Evolutionary conservation across 2,329 filamentous ascomycete species (phyloP).

Genomic region (Verticillium nonalfalfae): DNA sequence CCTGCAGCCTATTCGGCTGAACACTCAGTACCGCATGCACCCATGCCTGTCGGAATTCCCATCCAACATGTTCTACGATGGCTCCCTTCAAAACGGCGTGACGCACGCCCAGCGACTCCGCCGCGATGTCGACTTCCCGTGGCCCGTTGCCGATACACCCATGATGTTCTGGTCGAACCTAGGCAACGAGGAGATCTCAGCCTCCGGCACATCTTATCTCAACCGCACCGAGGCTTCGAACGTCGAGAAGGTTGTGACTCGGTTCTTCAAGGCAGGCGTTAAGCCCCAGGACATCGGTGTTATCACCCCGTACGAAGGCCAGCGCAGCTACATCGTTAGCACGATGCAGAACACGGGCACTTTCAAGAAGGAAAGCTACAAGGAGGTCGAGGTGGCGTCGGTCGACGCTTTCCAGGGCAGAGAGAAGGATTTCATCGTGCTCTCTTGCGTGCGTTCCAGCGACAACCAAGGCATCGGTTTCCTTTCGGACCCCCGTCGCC

Average conservation of each 20-base stretch:
- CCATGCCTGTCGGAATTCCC: slow-evolving; percentile 95
- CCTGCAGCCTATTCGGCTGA: slow-evolving; percentile 83
- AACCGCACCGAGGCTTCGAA: slow-evolving; percentile 97
- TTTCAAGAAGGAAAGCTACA: slow-evolving; percentile 98
- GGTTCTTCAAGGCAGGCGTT: slow-evolving; percentile 99
- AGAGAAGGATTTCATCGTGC: slow-evolving; percentile 98
- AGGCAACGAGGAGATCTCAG: slow-evolving; percentile 96
- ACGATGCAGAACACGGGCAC: slow-evolving; percentile 99
- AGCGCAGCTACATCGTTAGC: slow-evolving; percentile 95
- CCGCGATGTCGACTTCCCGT: slow-evolving; percentile 94
- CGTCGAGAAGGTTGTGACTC: slow-evolving; percentile 96
- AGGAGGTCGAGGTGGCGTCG: slow-evolving; percentile 96
- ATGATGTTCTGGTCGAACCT: slow-evolving; percentile 99
- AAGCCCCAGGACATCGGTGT: slow-evolving; percentile 90
- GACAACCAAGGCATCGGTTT: slow-evolving; percentile 99
- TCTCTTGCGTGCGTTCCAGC: slow-evolving; percentile 96
- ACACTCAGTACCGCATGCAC: slow-evolving; percentile 99
- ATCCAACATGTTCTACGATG: slow-evolving; percentile 99
- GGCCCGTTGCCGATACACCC: slow-evolving; percentile 86
- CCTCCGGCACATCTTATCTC: slow-evolving; percentile 94
- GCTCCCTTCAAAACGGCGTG: slow-evolving; percentile 92
- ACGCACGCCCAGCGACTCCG: slow-evolving; percentile 83
- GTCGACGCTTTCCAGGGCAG: slow-evolving; percentile 98
- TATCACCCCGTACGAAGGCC: slow-evolving; percentile 97
- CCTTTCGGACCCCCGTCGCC: slow-evolving; percentile 91